Conservation (phyloP, 805 yeast species). For the Ogataea angusta region DNA sequence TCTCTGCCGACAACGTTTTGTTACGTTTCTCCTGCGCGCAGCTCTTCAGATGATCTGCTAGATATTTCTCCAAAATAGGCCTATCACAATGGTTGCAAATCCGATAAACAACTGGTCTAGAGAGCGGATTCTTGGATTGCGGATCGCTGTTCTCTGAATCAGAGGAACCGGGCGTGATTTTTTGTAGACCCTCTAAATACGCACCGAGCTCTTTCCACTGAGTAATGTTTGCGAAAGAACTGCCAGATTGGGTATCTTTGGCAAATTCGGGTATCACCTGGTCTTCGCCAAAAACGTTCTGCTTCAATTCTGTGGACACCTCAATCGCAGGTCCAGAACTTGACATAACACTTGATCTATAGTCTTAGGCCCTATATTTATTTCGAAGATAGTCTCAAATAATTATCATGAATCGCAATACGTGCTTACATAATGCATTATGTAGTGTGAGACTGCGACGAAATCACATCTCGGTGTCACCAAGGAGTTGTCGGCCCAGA, state of each 20-base stretch:
- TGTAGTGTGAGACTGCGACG: neutral
- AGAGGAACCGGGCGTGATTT: conserved; percentile 14
- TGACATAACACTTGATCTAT: conserved; percentile 9
- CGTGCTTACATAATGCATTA: conserved; percentile 2
- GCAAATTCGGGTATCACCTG: conserved; percentile 7
- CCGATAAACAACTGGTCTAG: conserved; percentile 39
- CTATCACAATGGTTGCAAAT: conserved; percentile 46
- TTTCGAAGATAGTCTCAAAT: no score
- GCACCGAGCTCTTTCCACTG: conserved; percentile 38
- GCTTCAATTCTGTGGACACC: conserved; percentile 10
- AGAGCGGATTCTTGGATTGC: conserved; percentile 34
- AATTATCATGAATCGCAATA: no score
- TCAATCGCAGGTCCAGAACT: conserved; percentile 9
- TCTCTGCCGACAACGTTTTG: conserved; percentile 9
- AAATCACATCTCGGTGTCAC: conserved; percentile 19
- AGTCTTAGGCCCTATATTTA: conserved; percentile 1
- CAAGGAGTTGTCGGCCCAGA: conserved; percentile 29
- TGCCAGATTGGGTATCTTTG: conserved; percentile 8
- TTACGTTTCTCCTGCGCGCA: conserved; percentile 37
- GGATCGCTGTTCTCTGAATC: conserved; percentile 3
- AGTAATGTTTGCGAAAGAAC: conserved; percentile 19
- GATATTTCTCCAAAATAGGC: conserved; percentile 39
- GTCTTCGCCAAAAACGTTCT: conserved; percentile 10
- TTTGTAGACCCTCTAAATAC: conserved; percentile 31
- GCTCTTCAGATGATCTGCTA: conserved; percentile 37